A percentile compares a stretch with the other conserved stretches of the same genome.
These are phyloP conservation scores for Amaranthus cruentus DNA, from an alignment of 148 eudicot species.

Conservation along the genomic window DNA sequence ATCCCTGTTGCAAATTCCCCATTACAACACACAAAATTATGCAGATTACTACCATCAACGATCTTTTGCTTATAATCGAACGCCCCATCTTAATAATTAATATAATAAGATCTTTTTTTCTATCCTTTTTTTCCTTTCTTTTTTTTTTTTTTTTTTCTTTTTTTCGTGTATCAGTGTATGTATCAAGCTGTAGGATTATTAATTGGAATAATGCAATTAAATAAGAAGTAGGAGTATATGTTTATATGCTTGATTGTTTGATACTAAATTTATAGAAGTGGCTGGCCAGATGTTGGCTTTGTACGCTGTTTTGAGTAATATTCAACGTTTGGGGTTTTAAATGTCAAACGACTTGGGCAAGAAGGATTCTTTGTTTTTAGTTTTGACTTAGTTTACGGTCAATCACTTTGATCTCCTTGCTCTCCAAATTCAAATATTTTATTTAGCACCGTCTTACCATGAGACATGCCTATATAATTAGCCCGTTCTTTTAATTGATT, in stretches of 20 bases:
- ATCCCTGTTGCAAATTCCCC: conserved; percentile 6
- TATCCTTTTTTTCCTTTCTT: too few relatives aligned
- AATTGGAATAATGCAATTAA: background rate
- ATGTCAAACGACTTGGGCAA: conserved; percentile 28
- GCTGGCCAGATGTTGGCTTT: background rate
- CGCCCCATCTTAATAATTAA: background rate
- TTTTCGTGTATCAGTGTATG: too few relatives aligned
- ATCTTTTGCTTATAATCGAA: background rate
- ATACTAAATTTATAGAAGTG: conserved; percentile 8
- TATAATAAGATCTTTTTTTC: background rate
- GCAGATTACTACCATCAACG: conserved; percentile 8
- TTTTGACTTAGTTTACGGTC: conserved; percentile 29
- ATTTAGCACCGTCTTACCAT: too few relatives aligned
- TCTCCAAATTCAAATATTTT: background rate
- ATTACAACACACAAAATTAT: conserved; percentile 2
- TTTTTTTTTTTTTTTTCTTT: too few relatives aligned
- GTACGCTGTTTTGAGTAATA: conserved; percentile 11
- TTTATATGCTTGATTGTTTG: background rate
- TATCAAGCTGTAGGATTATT: too few relatives aligned
- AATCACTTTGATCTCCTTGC: conserved; percentile 13
- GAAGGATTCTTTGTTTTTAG: conserved; percentile 24
- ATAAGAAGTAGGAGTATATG: background rate
- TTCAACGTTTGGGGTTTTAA: conserved; percentile 10
- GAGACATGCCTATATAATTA: too few relatives aligned
- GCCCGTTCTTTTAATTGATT: too few relatives aligned